Evolutionary conservation across 78 protist species (phyloP).

Genomic region (Emiliania huxleyi): DNA sequence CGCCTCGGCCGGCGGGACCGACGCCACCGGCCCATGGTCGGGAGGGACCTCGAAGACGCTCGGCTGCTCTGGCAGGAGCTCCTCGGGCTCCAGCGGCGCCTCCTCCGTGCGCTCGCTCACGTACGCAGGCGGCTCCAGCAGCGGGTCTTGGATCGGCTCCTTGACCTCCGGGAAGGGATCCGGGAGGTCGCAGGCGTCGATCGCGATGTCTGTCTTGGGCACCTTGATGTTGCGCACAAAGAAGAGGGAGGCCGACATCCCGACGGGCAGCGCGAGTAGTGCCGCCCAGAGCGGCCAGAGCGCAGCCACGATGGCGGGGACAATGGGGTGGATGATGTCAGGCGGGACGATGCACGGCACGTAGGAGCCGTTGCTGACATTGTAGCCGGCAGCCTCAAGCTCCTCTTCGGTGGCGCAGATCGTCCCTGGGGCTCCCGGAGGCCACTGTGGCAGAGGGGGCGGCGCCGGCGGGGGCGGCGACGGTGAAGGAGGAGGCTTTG

Average conservation of each 20-base stretch:
- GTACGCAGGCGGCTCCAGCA: not conserved
- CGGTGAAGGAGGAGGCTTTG: not conserved
- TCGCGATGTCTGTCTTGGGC: not conserved
- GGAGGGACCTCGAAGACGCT: not conserved
- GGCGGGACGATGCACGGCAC: not conserved
- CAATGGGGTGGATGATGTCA: not conserved
- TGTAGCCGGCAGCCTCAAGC: not conserved
- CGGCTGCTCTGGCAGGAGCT: not conserved
- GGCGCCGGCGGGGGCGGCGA: not conserved
- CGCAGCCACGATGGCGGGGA: not conserved
- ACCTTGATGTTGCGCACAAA: not conserved
- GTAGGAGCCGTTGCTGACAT: not conserved
- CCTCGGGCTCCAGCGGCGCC: not conserved
- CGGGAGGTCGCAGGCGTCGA: not conserved
- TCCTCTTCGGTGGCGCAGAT: not conserved
- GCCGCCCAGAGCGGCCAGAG: not conserved
- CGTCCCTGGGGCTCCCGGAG: not conserved
- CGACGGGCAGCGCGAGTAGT: not conserved
- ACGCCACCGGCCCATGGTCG: not conserved
- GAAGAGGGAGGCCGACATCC: not conserved
- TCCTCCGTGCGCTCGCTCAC: too few relatives aligned
- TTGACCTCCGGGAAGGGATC: not conserved
- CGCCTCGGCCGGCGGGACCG: not conserved
- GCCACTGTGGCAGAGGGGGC: not conserved
- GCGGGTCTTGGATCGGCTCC: not conserved